phyloP scores from a whole-genome alignment of 2,329 filamentous ascomycete genomes.

The Thielaviopsis ethacetica region DNA sequence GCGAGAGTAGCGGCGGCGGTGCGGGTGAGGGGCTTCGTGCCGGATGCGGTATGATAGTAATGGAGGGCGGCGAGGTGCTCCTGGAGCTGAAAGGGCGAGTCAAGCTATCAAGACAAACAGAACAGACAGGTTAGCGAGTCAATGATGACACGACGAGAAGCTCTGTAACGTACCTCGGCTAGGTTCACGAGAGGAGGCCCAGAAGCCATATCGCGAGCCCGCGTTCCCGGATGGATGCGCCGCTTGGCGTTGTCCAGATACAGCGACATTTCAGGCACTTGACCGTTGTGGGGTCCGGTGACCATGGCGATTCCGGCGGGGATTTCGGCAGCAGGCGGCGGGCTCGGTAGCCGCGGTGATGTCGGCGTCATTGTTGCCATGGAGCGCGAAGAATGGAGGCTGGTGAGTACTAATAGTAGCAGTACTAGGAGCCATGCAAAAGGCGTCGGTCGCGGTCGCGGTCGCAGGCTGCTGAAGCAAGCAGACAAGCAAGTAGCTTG shows the following conservation, averaged over 20 bases:
- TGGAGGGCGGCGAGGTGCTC: slow-evolving; percentile 92
- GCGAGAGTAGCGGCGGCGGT: slow-evolving; percentile 61
- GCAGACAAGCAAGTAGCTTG: no score
- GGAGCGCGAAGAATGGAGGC: slow-evolving; percentile 12
- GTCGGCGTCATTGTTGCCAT: slow-evolving; percentile 47
- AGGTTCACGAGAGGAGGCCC: slow-evolving; percentile 79
- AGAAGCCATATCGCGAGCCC: slow-evolving; percentile 79
- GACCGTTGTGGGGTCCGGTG: slow-evolving; percentile 36
- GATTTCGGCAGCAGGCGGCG: slow-evolving; percentile 86
- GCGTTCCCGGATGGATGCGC: slow-evolving; percentile 83
- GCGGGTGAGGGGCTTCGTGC: slow-evolving; percentile 56
- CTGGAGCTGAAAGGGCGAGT: slow-evolving; percentile 92
- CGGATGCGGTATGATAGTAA: slow-evolving; percentile 55
- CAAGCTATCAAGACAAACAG: slow-evolving; percentile 43
- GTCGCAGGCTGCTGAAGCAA: no score
- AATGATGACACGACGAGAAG: neutral
- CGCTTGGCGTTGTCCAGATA: slow-evolving; percentile 61
- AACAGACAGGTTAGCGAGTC: neutral
- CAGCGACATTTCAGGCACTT: slow-evolving; percentile 34
- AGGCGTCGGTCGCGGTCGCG: no score
- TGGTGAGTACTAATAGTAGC: no score
- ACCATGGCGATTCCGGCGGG: slow-evolving; percentile 74
- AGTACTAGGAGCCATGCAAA: no score
- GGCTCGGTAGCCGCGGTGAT: slow-evolving; percentile 85
- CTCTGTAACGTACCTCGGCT: slow-evolving; percentile 46